Percentiles rank a stretch among this genome's conserved stretches.
Conservation (phyloP, 1,139 yeast species). For the Geotrichum klebahnii region DNA sequence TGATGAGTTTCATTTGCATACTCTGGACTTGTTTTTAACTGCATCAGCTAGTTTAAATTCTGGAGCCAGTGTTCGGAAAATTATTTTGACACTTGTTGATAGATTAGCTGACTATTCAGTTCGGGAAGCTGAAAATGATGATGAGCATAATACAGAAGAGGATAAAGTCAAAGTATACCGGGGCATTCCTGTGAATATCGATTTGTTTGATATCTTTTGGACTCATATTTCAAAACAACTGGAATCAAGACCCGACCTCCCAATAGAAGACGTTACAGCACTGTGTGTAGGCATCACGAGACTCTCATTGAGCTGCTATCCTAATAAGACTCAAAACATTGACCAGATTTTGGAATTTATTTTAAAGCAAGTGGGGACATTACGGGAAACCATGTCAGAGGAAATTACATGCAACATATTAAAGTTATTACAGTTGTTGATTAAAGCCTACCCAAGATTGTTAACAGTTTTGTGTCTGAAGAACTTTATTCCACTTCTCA, state of each 20-base stretch:
- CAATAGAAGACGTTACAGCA: conserved; percentile 60
- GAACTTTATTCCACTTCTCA: conserved; percentile 38
- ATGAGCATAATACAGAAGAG: conserved; percentile 19
- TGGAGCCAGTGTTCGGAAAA: conserved; percentile 59
- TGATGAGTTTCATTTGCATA: conserved; percentile 78
- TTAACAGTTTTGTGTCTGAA: conserved; percentile 38
- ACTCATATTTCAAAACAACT: conserved; percentile 49
- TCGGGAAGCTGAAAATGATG: conserved; percentile 31
- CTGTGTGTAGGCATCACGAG: conserved; percentile 62
- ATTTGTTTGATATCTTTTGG: conserved; percentile 62
- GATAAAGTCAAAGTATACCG: too few species aligned
- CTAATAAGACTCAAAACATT: conserved; percentile 56
- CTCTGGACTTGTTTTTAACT: conserved; percentile 62
- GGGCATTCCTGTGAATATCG: conserved; percentile 28
- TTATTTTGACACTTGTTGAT: conserved; percentile 66
- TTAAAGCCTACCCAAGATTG: conserved; percentile 36
- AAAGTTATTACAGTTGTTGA: conserved; percentile 55
- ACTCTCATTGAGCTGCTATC: conserved; percentile 64
- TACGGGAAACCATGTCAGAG: conserved; percentile 25
- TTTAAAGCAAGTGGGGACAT: conserved; percentile 45
- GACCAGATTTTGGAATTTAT: conserved; percentile 60
- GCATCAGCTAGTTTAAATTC: conserved; percentile 69
- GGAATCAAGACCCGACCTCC: conserved; percentile 56
- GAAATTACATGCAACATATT: conserved; percentile 46
- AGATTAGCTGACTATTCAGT: conserved; percentile 60